Evolutionary conservation across 73 alveolate genomes (phyloP), one percentile per base, ranked within the genome.

Genomic region (Paramecium sexaurelia): DNA sequence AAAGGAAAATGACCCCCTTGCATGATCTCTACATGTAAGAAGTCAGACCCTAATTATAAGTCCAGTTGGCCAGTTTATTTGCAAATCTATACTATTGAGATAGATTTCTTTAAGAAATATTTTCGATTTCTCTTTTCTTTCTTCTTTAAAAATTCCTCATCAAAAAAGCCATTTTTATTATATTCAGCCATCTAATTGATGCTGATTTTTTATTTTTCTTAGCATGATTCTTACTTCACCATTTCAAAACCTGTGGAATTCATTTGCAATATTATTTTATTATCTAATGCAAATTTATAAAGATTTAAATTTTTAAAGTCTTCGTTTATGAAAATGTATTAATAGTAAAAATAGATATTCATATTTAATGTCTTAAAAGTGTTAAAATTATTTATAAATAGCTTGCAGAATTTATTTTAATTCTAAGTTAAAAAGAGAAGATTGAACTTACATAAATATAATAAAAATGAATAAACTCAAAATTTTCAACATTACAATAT

Each of bases 61-160:
- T 61, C 43, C 2, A 61, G 22, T 11, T 61, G 39, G 26, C 83
- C 83, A 29, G 83, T 61, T 32, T 61, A 11, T 6, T 61, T 61
- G 22, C 43, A 26, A 61, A 61, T 61, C 47, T 29, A 29, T 32
- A 61, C 8, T 4, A 61, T 26, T 13, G 43, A 29, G 39, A 61
- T 61, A 15, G 83, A 29, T 15, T 19, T 26, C 83, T 61, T 61
- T 15, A 61, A 11, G 43, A 61, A 61, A 61, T 26, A 61, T 32
- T 61, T 61, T 11, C 83, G 83, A 61, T 61, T 61, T 61, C 83
- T 61, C 43, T 61, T 61, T 11, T 61, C 83, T 32, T 61, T 61
- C 11, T 61, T 61, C 20, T 61, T 26, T 11, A 29, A 61, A 61
- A n/a, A 51, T 51, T 51, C 67, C 32, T 51, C 67, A 51, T 51